Evolutionary conservation across 2,329 filamentous ascomycete species (phyloP).

Genomic region (Zasmidium cellare): DNA sequence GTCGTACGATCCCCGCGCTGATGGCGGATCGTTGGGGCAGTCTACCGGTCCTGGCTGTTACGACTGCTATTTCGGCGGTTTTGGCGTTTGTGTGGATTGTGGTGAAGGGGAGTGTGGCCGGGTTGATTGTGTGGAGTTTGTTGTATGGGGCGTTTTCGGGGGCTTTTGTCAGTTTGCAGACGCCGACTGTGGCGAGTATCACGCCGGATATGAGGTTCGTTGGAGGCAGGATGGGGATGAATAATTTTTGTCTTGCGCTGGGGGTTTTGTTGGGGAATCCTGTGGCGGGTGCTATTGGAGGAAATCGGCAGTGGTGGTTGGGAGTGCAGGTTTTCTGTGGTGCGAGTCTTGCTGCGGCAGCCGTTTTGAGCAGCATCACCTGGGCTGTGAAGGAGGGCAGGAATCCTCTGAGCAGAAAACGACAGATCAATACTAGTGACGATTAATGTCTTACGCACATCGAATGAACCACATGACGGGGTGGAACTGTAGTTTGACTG

Average conservation of each 20-base stretch:
- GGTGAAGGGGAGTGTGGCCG: slow-evolving; percentile 28
- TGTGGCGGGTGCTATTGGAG: slow-evolving; percentile 22
- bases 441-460: background rate
- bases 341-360: slow-evolving; percentile 15
- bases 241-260: slow-evolving; percentile 24
- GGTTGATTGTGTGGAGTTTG: slow-evolving; percentile 40
- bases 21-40: slow-evolving; percentile 46
- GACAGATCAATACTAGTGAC: background rate
- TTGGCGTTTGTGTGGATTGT: slow-evolving; percentile 38
- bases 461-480: background rate
- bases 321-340: slow-evolving; percentile 27
- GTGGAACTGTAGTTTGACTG: background rate
- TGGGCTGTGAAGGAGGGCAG: slow-evolving; percentile 2
- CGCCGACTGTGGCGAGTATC: slow-evolving; percentile 33
- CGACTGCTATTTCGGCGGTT: slow-evolving; percentile 29
- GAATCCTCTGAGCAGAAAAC: background rate
- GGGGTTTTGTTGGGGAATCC: slow-evolving; percentile 28
- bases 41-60: slow-evolving; percentile 44
- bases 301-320: slow-evolving; percentile 13
- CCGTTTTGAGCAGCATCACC: slow-evolving; percentile 9
- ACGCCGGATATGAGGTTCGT: slow-evolving; percentile 20
- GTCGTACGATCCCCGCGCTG: slow-evolving; percentile 47
- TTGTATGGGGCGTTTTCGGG: slow-evolving; percentile 49
- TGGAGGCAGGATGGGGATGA: slow-evolving; percentile 28
- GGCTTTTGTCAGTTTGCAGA: slow-evolving; percentile 43